phyloP scores from a whole-genome alignment of 352 stramenopile genomes.

The Phytophthora tentaculata region DNA sequence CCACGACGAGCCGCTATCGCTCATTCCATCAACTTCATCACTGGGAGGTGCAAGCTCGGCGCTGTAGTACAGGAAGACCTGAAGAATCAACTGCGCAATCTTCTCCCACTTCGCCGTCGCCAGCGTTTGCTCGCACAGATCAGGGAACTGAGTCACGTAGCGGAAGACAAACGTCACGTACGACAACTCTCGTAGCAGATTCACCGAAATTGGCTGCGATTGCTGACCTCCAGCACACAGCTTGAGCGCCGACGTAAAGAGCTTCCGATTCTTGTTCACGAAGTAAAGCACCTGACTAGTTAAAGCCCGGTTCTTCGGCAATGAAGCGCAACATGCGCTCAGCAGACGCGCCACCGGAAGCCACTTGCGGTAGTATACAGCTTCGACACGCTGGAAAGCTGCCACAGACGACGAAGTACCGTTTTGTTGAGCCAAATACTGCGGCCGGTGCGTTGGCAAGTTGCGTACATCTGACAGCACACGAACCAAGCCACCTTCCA shows the following conservation, averaged over 20 bases:
- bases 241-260: slow-evolving; percentile 75
- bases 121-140: slow-evolving; percentile 71
- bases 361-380: slow-evolving; percentile 81
- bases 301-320: slow-evolving; percentile 76
- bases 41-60: slow-evolving; percentile 55
- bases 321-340: slow-evolving; percentile 58
- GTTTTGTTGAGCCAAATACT: slow-evolving; percentile 56
- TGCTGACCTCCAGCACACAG: slow-evolving; percentile 38
- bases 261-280: slow-evolving; percentile 72
- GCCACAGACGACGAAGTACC: slow-evolving; percentile 42
- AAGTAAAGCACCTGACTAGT: slow-evolving; percentile 65
- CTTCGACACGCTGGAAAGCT: slow-evolving; percentile 65
- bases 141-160: slow-evolving; percentile 78
- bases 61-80: slow-evolving; percentile 71
- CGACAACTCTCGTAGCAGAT: slow-evolving; percentile 69
- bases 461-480: slow-evolving; percentile 66
- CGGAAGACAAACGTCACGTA: slow-evolving; percentile 84
- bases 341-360: slow-evolving; percentile 71
- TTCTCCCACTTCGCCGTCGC: slow-evolving; percentile 76
- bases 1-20: slow-evolving; percentile 46
- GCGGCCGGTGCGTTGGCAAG: slow-evolving; percentile 72
- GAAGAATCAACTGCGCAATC: slow-evolving; percentile 71
- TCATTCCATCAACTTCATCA: slow-evolving; percentile 39
- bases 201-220: slow-evolving; percentile 52
- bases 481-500: slow-evolving; percentile 77